A percentile compares a stretch with the other conserved stretches of the same genome.
Conservation (phyloP, 306 rosid genomes). For the Bauhinia variegata region DNA sequence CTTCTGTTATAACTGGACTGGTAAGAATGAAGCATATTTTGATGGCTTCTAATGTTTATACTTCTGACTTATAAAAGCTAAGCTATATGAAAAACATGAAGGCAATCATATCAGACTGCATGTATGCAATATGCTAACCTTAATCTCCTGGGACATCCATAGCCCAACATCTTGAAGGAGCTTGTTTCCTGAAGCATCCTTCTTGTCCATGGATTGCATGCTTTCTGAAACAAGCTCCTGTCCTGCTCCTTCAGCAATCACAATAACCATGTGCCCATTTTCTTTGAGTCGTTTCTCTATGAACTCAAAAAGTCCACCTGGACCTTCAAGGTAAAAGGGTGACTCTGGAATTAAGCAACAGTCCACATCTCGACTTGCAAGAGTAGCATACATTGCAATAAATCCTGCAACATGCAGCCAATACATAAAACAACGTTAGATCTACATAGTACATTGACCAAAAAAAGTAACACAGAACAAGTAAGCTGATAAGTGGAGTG, state of each 20-base stretch:
- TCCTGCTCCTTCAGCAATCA: slow-evolving; percentile 99
- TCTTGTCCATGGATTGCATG: slow-evolving; percentile 39
- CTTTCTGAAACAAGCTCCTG: slow-evolving; percentile 79
- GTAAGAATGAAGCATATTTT: no score
- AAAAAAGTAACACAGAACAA: not conserved
- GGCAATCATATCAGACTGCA: no score
- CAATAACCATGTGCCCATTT: slow-evolving; percentile 93
- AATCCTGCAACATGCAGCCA: slow-evolving; percentile 65
- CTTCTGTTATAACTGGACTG: not conserved
- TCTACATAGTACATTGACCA: slow-evolving; percentile 2
- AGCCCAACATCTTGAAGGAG: slow-evolving; percentile 90
- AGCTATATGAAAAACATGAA: no score
- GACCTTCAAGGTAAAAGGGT: slow-evolving; percentile 89
- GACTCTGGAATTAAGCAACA: slow-evolving; percentile 98
- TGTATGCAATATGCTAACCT: slow-evolving; percentile 40
- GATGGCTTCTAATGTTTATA: no score
- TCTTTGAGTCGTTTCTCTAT: slow-evolving; percentile 75
- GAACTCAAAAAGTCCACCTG: slow-evolving; percentile 85
- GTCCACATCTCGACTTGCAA: slow-evolving; percentile 95
- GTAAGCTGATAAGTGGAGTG: not conserved
- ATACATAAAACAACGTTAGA: slow-evolving; percentile 10
- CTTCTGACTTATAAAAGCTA: no score
- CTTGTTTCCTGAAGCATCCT: slow-evolving; percentile 95
- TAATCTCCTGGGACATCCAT: slow-evolving; percentile 82
- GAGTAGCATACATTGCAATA: slow-evolving; percentile 93